These are phyloP conservation scores for Oryza officinalis DNA, from an alignment of 176 grass and related monocot genomes.

Conservation along the genomic window DNA sequence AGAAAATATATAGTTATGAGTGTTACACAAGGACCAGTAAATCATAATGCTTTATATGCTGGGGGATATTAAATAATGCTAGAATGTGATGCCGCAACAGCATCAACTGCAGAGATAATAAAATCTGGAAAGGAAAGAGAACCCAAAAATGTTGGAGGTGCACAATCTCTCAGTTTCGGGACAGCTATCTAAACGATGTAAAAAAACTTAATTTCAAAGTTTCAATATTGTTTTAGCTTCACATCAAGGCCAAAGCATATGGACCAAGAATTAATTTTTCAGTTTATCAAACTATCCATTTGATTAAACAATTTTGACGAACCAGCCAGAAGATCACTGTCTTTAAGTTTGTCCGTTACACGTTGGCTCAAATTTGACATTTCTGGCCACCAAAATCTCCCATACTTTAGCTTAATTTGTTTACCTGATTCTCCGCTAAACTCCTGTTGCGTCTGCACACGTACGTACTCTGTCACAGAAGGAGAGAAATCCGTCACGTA, in stretches of 20 bases:
- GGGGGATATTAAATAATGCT: neutral
- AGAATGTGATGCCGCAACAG: neutral
- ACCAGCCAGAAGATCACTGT: neutral
- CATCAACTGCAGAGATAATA: no score
- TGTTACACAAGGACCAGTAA: neutral
- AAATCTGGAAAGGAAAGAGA: neutral
- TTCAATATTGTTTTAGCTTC: neutral
- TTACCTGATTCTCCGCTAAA: neutral
- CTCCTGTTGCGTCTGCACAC: neutral
- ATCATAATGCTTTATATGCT: neutral
- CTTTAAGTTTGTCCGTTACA: neutral
- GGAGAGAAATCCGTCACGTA: conserved; percentile 8
- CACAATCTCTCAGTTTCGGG: neutral
- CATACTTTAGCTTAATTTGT: neutral
- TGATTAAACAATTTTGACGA: neutral
- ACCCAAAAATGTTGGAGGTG: neutral
- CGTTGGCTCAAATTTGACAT: neutral
- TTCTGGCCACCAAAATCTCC: neutral
- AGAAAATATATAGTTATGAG: neutral
- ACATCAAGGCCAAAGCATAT: neutral
- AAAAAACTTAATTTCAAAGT: neutral
- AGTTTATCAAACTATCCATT: neutral
- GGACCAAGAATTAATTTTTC: neutral
- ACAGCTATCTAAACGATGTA: neutral
- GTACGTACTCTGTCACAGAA: neutral